Conservation (phyloP, 2,329 filamentous ascomycete species). For the Lojkania enalia region DNA sequence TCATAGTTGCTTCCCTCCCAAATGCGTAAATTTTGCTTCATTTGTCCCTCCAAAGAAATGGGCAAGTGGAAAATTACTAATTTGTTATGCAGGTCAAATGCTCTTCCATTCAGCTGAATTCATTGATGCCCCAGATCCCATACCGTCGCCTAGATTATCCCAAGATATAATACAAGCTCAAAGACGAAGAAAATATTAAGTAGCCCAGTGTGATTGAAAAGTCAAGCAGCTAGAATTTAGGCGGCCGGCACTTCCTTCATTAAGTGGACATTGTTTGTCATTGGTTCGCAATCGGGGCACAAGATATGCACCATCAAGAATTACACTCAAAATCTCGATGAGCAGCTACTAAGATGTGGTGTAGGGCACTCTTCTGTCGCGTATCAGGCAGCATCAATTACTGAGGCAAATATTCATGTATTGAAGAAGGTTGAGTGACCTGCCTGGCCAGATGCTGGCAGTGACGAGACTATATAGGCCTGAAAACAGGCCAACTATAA, state of each 20-base stretch:
- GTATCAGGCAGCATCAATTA: too few relatives aligned
- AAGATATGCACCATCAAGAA: constrained; percentile 1
- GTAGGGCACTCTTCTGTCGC: neutral
- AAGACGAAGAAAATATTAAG: constrained; percentile 2
- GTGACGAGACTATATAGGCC: too few relatives aligned
- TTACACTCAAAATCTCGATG: neutral
- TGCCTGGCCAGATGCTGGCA: too few relatives aligned
- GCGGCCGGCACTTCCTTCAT: constrained; percentile 1
- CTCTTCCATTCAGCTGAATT: too few relatives aligned
- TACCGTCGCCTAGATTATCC: constrained; percentile 6
- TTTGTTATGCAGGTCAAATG: too few relatives aligned
- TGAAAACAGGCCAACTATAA: too few relatives aligned
- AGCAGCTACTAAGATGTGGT: neutral
- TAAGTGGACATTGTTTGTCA: neutral
- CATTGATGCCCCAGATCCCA: constrained; percentile 13
- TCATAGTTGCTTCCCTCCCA: constrained; percentile 1
- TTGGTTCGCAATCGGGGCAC: neutral
- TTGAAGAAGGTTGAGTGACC: too few relatives aligned
- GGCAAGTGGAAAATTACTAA: too few relatives aligned
- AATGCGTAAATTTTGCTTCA: neutral
- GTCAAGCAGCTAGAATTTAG: constrained; percentile 6
- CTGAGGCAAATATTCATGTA: too few relatives aligned
- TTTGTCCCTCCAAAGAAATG: too few relatives aligned
- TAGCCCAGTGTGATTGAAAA: neutral
- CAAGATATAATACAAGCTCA: constrained; percentile 3